Evolutionary conservation across 805 yeast species (phyloP).

Genomic region (Pichia heedii): DNA sequence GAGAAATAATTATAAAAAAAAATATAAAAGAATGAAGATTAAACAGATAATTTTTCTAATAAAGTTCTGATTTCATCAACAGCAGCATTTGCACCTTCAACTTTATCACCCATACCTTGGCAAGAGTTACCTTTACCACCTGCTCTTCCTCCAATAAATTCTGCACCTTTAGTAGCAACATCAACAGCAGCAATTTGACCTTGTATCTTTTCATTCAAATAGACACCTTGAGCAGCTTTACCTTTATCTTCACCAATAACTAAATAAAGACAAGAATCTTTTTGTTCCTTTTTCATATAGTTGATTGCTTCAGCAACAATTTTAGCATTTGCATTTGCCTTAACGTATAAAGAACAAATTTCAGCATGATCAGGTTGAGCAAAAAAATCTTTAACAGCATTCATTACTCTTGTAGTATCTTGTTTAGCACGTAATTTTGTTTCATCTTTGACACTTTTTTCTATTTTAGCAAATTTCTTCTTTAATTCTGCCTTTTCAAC

Average conservation of each 20-base stretch:
- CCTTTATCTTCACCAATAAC: conserved; percentile 51
- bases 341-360: conserved; percentile 58
- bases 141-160: conserved; percentile 86
- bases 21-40: neutral
- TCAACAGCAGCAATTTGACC: conserved; percentile 63
- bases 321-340: conserved; percentile 77
- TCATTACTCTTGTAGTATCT: conserved; percentile 74
- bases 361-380: conserved; percentile 41
- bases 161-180: conserved; percentile 62
- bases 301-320: conserved; percentile 90
- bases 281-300: conserved; percentile 65
- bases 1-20: neutral
- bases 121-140: conserved; percentile 97
- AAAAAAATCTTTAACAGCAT: conserved; percentile 65
- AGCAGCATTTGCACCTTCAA: conserved; percentile 62
- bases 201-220: conserved; percentile 63
- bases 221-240: conserved; percentile 94
- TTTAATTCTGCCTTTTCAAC: conserved; percentile 69
- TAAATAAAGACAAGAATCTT: conserved; percentile 68
- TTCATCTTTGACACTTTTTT: conserved; percentile 83
- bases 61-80: conserved; percentile 57
- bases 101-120: conserved; percentile 93
- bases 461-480: conserved; percentile 66
- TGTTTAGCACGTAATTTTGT: conserved; percentile 80
- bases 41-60: conserved; percentile 45